Base-by-base conservation (phyloP, 176 grass and related monocot species). In the Lolium rigidum region DNA sequence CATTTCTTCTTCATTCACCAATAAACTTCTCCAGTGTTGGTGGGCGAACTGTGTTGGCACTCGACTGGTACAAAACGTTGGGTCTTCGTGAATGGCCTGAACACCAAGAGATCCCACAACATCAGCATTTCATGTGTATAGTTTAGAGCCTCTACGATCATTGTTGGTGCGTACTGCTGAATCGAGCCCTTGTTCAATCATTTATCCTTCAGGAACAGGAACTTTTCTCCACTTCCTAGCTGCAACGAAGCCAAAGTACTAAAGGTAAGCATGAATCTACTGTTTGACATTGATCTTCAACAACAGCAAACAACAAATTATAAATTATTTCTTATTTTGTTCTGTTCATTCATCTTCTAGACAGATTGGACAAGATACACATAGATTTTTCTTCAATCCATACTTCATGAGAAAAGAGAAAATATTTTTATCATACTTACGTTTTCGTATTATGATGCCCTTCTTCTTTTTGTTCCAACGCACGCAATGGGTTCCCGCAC, bases 381-480 rank as follows among this genome's bases (percentile, higher is more conserved):
- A 35, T 35, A 35, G 31, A 35, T 35, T 35, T 35, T 35, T 46
- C 13, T 46, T 73, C 9, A 5, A 73, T 59, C 3, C n/a, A 28
- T 73, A 60, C 58, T 20, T 58, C 7, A 43, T 24, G 10, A 17
- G 31, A 44, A 11, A 26, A 70, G 12, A 6, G 39, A 21, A 4
- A 54, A 55, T 21, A 37, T 82, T 4, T 17, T 68, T 14, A 3
- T 4, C 80, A 22, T 10, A 43, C 81, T 47, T 74, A 74, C 81
- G 0, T 2, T 60, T 59, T 60, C 28, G n/a, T 83, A 24, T 72
- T 73, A 73, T 48, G 52, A 73, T n/a, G 35, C 31, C 5, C 5
- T 59, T 59, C 55, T 83, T 10, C 66, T 74, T 83, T 83, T 83
- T 11, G 58, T 83, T 83, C 13, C 68, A 14, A 5, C 43, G 54